A percentile compares a stretch with the other conserved stretches of the same genome.
phyloP scores from a whole-genome alignment of 225 moss, liverwort and hornwort genomes.

The Rhytidiadelphus loreus region DNA sequence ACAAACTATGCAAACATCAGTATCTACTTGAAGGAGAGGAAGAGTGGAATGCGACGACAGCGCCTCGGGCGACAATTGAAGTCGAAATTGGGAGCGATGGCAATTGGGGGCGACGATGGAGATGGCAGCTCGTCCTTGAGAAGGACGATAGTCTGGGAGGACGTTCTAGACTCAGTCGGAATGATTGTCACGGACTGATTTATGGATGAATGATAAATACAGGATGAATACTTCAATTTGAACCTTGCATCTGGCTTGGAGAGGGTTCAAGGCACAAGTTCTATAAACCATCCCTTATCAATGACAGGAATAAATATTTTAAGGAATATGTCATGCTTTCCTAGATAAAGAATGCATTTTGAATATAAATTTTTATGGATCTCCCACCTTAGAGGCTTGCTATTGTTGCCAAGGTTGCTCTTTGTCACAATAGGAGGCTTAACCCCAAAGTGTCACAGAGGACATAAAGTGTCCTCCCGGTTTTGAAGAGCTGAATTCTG shows the following conservation, averaged over 20 bases:
- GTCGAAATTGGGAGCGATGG: not conserved
- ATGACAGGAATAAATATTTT: not conserved
- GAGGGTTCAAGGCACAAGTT: not conserved
- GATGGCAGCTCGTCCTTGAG: not conserved
- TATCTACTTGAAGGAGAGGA: not conserved
- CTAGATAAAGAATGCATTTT: fast-evolving
- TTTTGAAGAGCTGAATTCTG: no score
- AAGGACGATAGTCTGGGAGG: not conserved
- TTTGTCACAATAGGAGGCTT: not conserved
- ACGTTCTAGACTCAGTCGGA: not conserved
- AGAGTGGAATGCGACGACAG: not conserved
- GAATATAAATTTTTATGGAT: fast-evolving
- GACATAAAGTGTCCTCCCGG: no score
- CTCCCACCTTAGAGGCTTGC: not conserved
- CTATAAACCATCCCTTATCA: not conserved
- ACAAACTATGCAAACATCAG: not conserved
- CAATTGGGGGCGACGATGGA: not conserved
- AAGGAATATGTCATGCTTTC: not conserved
- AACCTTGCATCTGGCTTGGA: not conserved
- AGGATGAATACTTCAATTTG: not conserved
- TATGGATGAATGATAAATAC: not conserved
- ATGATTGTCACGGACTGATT: not conserved
- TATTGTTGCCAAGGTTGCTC: not conserved
- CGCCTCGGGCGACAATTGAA: not conserved
- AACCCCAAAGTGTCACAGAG: no score